Evolutionary conservation across 257 asterid genomes (phyloP).

Genomic region (Solanum clarkiae): DNA sequence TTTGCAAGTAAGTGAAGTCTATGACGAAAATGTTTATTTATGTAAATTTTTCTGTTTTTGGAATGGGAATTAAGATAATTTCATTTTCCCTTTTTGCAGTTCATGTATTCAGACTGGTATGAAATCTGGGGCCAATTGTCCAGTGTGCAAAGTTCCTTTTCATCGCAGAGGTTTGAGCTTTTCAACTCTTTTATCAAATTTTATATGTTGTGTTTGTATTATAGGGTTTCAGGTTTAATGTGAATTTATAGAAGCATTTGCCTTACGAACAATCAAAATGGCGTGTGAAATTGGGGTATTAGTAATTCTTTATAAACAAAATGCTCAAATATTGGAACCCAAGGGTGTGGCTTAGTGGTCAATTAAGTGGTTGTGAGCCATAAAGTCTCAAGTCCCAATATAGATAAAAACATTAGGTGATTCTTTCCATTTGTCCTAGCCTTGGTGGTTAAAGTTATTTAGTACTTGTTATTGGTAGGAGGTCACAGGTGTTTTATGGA

Average conservation of each 20-base stretch:
- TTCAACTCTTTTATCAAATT: not conserved
- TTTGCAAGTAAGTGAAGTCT: slow-evolving; percentile 63
- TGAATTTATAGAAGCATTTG: not conserved
- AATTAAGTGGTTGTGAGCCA: too few species aligned
- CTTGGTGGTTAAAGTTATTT: too few species aligned
- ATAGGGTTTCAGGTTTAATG: not conserved
- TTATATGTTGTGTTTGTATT: not conserved
- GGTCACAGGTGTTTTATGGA: too few species aligned
- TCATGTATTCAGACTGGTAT: slow-evolving; percentile 64
- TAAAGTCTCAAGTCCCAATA: too few species aligned
- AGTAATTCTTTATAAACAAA: not conserved
- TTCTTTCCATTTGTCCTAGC: too few species aligned
- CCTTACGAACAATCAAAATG: not conserved
- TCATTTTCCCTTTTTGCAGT: slow-evolving; percentile 19
- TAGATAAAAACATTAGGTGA: too few species aligned
- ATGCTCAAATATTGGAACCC: not conserved
- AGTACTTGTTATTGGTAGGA: too few species aligned
- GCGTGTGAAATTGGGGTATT: not conserved
- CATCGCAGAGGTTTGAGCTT: slow-evolving; percentile 62
- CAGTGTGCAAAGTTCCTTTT: slow-evolving; percentile 87
- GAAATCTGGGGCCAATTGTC: slow-evolving; percentile 70
- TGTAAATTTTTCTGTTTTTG: not conserved
- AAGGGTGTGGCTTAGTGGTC: too few species aligned
- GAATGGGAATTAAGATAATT: not conserved
- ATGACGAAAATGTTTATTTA: not conserved